Percentiles rank a stretch among this genome's conserved stretches.
Conservation (phyloP, 2,329 filamentous ascomycete genomes). For the Pseudocercospora macadamiae region DNA sequence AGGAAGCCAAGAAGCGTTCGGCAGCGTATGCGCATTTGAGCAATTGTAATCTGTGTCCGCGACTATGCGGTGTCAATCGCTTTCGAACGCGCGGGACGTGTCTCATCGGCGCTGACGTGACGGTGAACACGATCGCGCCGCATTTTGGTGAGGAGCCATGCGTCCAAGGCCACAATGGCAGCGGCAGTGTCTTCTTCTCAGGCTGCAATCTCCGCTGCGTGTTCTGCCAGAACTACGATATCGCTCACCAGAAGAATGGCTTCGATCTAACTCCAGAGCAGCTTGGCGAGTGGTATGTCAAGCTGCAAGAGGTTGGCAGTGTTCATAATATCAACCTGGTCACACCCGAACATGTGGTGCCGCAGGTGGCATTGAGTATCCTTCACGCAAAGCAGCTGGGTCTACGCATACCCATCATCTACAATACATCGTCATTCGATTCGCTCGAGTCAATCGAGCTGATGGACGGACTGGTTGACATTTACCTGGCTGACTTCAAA, state of each 20-base stretch:
- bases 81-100: conserved; percentile 78
- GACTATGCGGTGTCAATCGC: conserved; percentile 77
- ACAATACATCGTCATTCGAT: conserved; percentile 84
- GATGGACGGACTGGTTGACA: conserved; percentile 78
- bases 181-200: conserved; percentile 79
- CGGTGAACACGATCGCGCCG: conserved; percentile 82
- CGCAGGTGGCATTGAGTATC: conserved; percentile 77
- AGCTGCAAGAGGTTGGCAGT: conserved; percentile 69
- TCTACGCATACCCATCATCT: conserved; percentile 73
- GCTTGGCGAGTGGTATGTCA: conserved; percentile 79
- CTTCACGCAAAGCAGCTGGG: conserved; percentile 72
- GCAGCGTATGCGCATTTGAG: conserved; percentile 73
- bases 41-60: conserved; percentile 80
- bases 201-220: conserved; percentile 74
- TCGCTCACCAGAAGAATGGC: conserved; percentile 78
- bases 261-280: conserved; percentile 78
- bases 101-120: conserved; percentile 72
- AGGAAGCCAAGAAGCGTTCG: conserved; percentile 73
- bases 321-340: conserved; percentile 92
- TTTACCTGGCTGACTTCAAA: conserved; percentile 89
- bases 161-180: conserved; percentile 79
- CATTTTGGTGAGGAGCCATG: conserved; percentile 79
- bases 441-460: conserved; percentile 71
- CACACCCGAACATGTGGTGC: conserved; percentile 84
- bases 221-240: conserved; percentile 84